Percentiles rank a stretch among this genome's conserved stretches.
These are phyloP conservation scores for Penicillium capsulatum DNA, from an alignment of 2,329 filamentous ascomycete genomes.

Conservation along the genomic window DNA sequence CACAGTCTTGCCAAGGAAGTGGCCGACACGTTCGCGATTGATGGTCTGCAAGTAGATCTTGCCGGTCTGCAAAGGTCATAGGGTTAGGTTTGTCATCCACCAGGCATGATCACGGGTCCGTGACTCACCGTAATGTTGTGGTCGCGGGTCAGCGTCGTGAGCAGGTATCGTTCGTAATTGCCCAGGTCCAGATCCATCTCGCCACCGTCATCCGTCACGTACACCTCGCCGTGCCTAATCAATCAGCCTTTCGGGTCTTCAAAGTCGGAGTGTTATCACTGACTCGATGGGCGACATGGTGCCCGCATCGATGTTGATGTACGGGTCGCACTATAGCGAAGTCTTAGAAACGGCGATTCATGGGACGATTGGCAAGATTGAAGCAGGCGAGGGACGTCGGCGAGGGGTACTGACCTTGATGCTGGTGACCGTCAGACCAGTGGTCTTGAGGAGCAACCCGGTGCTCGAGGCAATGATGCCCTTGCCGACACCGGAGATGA, in stretches of 20 bases:
- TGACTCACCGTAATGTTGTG: constrained; percentile 73
- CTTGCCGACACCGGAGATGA: constrained; percentile 52
- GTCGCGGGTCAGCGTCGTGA: constrained; percentile 74
- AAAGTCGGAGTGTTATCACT: constrained; percentile 6
- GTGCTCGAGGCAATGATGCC: constrained; percentile 59
- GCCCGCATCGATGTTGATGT: constrained; percentile 73
- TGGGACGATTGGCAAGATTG: too few relatives aligned
- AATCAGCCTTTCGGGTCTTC: not conserved
- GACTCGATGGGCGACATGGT: constrained; percentile 50
- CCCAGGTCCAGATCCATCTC: constrained; percentile 72
- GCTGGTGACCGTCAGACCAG: constrained; percentile 26
- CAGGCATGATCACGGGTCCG: too few relatives aligned
- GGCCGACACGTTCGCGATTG: constrained; percentile 63
- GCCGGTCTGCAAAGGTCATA: constrained; percentile 55
- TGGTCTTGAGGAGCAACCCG: constrained; percentile 30
- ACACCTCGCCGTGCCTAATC: constrained; percentile 76
- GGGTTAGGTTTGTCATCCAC: too few relatives aligned
- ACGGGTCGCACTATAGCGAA: constrained; percentile 50
- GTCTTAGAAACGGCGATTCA: too few relatives aligned
- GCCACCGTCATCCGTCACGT: constrained; percentile 79
- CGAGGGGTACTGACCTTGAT: constrained; percentile 35
- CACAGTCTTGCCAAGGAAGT: constrained; percentile 84
- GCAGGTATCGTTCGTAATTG: constrained; percentile 77
- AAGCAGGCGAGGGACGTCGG: too few relatives aligned
- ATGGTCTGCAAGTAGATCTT: constrained; percentile 93